Conservation (phyloP, 306 rosid species). For the Canavalia gladiata region DNA sequence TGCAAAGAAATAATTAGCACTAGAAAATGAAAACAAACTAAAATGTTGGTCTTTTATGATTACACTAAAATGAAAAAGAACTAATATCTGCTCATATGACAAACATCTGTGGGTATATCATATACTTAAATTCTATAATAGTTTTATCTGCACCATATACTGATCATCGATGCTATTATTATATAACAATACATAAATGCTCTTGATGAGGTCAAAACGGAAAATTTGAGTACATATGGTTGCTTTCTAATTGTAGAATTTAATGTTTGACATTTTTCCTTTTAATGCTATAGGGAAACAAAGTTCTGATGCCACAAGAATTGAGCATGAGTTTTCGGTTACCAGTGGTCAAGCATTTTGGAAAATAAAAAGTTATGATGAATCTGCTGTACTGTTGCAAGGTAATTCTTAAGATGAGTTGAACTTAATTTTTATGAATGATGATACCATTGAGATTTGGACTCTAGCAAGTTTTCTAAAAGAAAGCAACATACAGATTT, state of each 20-base stretch:
- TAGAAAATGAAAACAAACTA: neutral
- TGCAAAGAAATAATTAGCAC: neutral
- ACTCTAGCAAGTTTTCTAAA: conserved; percentile 32
- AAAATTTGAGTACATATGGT: neutral
- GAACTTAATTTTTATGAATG: neutral
- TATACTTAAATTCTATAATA: neutral
- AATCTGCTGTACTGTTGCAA: conserved; percentile 51
- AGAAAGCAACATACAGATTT: conserved; percentile 41
- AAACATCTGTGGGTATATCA: neutral
- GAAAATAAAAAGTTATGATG: conserved; percentile 44
- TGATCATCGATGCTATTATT: neutral
- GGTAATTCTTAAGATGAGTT: conserved; percentile 45
- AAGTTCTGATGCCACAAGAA: conserved; percentile 48
- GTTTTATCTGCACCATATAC: neutral
- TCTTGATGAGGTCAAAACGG: neutral
- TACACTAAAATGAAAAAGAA: neutral
- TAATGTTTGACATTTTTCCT: conserved; percentile 5
- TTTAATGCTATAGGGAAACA: conserved; percentile 37
- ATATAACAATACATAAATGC: neutral
- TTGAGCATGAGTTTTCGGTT: conserved; percentile 44
- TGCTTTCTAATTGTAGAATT: neutral
- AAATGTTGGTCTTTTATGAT: neutral
- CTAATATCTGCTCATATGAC: conserved; percentile 13
- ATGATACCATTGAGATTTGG: conserved; percentile 24
- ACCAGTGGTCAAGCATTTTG: conserved; percentile 47